phyloP scores from a whole-genome alignment of 257 asterid genomes.

The Nicotiana tomentosiformis region DNA sequence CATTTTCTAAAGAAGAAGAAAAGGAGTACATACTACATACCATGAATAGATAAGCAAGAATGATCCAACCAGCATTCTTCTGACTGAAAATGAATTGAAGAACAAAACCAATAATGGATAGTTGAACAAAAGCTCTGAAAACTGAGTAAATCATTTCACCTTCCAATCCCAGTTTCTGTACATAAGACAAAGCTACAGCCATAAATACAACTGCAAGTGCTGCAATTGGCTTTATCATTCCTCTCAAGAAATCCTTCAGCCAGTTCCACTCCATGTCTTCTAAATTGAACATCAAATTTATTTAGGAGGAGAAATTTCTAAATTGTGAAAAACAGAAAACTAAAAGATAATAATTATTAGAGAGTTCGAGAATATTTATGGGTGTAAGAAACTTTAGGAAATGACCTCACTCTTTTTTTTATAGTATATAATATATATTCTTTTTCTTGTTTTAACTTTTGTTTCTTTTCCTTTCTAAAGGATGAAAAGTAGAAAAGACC shows the following conservation, averaged over 20 bases:
- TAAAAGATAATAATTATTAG: background rate
- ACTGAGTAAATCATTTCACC: constrained; percentile 71
- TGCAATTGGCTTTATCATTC: constrained; percentile 80
- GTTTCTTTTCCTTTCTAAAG: too few species aligned
- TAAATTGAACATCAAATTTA: background rate
- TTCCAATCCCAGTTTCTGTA: constrained; percentile 69
- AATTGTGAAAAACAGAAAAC: background rate
- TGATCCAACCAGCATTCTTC: constrained; percentile 54
- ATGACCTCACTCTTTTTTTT: background rate
- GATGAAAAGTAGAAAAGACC: constrained; percentile 32
- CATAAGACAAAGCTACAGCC: constrained; percentile 58
- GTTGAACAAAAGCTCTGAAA: constrained; percentile 80
- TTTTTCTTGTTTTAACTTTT: too few species aligned
- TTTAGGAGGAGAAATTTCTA: background rate
- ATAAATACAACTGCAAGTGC: constrained; percentile 76
- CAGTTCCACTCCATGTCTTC: constrained; percentile 57
- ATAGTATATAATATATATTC: too few species aligned
- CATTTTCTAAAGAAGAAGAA: background rate
- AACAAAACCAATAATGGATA: constrained; percentile 81
- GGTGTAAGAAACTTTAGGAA: background rate
- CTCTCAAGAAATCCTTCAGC: constrained; percentile 57
- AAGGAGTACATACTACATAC: constrained; percentile 17
- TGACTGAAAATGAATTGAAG: constrained; percentile 77
- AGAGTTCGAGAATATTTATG: background rate
- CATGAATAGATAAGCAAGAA: constrained; percentile 90